Base-by-base conservation (phyloP, 306 rosid species). In the Adenanthera pavonina region DNA sequence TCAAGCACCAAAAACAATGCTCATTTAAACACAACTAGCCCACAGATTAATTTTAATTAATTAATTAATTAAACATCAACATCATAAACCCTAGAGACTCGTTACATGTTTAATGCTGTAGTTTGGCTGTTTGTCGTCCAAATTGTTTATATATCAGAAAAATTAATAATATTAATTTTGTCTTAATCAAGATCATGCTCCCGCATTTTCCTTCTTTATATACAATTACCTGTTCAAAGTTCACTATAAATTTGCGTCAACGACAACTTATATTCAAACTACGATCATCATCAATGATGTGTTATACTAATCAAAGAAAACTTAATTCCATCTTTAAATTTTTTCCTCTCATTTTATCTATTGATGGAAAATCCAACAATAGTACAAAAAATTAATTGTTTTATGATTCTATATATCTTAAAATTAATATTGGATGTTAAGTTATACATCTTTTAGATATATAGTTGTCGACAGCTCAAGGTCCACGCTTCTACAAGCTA, bases 381-480 rank as follows among this genome's bases (percentile, higher is more conserved):
- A 25, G 30, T 1, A 25, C 30, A 25, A 25, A 25, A 25, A 25
- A 25, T 25, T 25, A 25, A 25, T 25, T 25, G 30, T 25, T 25
- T 25, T 25, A 25, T 25, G 30, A 25, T 25, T 25, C 30, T 25
- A 25, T 25, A 25, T 25, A 25, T 25, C 30, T 25, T 25, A 25
- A 25, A 25, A 25, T 25, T 25, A 25, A 25, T 25, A 25, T 25
- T 25, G 30, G 30, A 25, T 25, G 30, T 25, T 25, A 25, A 25
- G 30, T 25, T 25, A 25, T 25, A 25, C 30, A 25, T 25, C 30
- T 25, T 25, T 25, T 25, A 25, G 30, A 25, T 25, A 57, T 57
- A 38, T 15, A 62, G 54, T 73, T 38, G 79, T 62, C 53, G 79
- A 73, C 74, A 74, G 65, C 68, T 80, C 79, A 73, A 80, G 59